phyloP scores from a whole-genome alignment of 2,329 filamentous ascomycete species.

The Fusarium euwallaceae region DNA sequence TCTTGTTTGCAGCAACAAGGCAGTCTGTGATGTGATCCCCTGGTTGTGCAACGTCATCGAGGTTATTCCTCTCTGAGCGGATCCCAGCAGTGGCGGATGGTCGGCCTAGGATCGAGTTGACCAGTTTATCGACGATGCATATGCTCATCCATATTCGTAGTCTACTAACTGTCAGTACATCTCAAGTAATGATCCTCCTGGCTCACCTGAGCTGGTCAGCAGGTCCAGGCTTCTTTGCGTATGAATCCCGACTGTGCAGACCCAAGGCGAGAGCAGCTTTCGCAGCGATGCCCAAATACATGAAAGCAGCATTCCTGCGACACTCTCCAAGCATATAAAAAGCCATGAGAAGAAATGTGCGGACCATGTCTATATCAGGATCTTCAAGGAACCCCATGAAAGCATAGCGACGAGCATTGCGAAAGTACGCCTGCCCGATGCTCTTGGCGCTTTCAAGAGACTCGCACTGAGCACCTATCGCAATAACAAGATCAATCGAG shows the following conservation, averaged over 20 bases:
- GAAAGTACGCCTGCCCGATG: slow-evolving; percentile 57
- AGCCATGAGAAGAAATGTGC: slow-evolving; percentile 67
- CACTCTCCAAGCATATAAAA: slow-evolving; percentile 76
- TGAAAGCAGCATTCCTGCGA: slow-evolving; percentile 74
- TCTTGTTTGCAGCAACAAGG: slow-evolving; percentile 56
- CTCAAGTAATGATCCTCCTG: not conserved
- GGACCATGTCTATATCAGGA: slow-evolving; percentile 44
- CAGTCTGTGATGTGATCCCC: slow-evolving; percentile 45
- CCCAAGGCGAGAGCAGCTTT: slow-evolving; percentile 70
- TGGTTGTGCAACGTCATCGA: slow-evolving; percentile 28
- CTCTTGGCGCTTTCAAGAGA: slow-evolving; percentile 27
- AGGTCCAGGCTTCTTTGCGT: slow-evolving; percentile 22
- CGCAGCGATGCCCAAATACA: slow-evolving; percentile 72
- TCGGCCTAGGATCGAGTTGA: slow-evolving; percentile 55
- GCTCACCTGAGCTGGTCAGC: slow-evolving; percentile 40
- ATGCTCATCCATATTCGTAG: slow-evolving; percentile 55
- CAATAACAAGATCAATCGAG: slow-evolving; percentile 38
- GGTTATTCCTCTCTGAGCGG: slow-evolving; percentile 22
- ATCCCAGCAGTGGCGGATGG: slow-evolving; percentile 51
- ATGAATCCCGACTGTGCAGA: slow-evolving; percentile 57
- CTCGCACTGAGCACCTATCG: slow-evolving; percentile 45
- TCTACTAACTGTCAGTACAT: slow-evolving; percentile 31
- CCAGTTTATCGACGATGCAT: slow-evolving; percentile 55
- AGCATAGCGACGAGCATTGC: slow-evolving; percentile 52
- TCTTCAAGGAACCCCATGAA: slow-evolving; percentile 45